A percentile compares a stretch with the other conserved stretches of the same genome.
These are phyloP conservation scores for Hypoxylon sp. DNA, from an alignment of 2,329 filamentous ascomycete species.

Conservation along the genomic window DNA sequence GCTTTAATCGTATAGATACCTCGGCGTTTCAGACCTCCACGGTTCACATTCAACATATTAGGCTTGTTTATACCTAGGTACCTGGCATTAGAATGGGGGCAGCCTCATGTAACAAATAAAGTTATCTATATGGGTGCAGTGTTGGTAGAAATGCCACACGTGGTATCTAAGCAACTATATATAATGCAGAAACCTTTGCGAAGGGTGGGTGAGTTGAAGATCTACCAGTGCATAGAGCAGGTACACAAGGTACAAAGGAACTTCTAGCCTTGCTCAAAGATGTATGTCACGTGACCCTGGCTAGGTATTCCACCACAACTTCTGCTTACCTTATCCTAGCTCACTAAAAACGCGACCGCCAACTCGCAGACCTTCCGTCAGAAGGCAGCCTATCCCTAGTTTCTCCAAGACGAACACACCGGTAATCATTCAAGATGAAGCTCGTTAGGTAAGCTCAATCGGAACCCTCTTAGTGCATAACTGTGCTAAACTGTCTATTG, in stretches of 20 bases:
- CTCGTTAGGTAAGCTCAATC: constrained; percentile 82
- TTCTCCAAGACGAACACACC: background rate
- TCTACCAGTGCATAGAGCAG: background rate
- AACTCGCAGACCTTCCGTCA: constrained; percentile 20
- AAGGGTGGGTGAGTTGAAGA: background rate
- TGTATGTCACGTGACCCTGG: no score
- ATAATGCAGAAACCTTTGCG: background rate
- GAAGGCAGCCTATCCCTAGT: constrained; percentile 3
- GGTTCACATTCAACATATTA: constrained; percentile 29
- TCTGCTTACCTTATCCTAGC: constrained; percentile 26
- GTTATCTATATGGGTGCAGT: background rate
- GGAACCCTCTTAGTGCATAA: constrained; percentile 50
- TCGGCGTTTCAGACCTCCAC: constrained; percentile 29
- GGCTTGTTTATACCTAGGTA: background rate
- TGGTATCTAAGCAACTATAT: background rate
- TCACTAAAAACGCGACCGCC: constrained; percentile 31
- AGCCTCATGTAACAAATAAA: background rate
- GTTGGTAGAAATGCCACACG: background rate
- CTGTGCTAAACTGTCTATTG: constrained; percentile 57
- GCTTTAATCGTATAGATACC: constrained; percentile 36
- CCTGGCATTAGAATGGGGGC: background rate
- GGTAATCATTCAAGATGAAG: constrained; percentile 77
- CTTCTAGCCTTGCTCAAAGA: no score
- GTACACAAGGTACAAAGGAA: background rate
- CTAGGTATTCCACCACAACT: constrained; percentile 28